Conservation (phyloP, 2,329 filamentous ascomycete species). For the Stachybotrys elegans region DNA sequence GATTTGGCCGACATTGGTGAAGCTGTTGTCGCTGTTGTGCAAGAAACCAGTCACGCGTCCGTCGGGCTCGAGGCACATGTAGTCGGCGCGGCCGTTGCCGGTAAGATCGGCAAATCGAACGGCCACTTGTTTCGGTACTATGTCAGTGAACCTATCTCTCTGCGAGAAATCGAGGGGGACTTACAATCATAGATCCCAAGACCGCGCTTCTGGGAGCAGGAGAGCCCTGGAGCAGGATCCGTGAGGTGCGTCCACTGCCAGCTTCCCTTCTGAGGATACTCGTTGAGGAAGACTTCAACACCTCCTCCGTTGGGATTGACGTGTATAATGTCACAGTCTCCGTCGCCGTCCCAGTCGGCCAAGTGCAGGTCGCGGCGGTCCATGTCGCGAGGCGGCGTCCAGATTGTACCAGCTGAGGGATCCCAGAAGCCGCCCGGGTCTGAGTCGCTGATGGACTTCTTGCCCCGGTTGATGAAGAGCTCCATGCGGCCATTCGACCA, state of each 20-base stretch:
- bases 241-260: neutral
- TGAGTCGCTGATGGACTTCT: too few relatives aligned
- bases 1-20: slow-evolving; percentile 21
- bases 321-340: slow-evolving; percentile 26
- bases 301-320: slow-evolving; percentile 20
- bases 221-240: neutral
- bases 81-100: slow-evolving; percentile 22
- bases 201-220: neutral
- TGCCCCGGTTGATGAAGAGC: too few relatives aligned
- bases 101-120: slow-evolving; percentile 26
- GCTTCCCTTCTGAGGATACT: slow-evolving; percentile 3
- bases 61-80: slow-evolving; percentile 24
- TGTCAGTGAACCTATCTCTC: too few relatives aligned
- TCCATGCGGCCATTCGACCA: slow-evolving; percentile 6
- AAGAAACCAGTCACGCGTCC: slow-evolving; percentile 9
- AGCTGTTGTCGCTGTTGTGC: slow-evolving; percentile 9
- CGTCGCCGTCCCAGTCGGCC: slow-evolving; percentile 31
- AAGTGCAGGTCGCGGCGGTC: slow-evolving; percentile 21
- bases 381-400: neutral
- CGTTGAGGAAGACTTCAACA: slow-evolving; percentile 21
- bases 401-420: neutral
- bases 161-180: too few relatives aligned
- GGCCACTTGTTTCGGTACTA: too few relatives aligned
- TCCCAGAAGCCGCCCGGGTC: too few relatives aligned
- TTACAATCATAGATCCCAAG: neutral